Evolutionary conservation across 2,329 filamentous ascomycete species (phyloP).

Genomic region (Colletotrichum spaethianum): DNA sequence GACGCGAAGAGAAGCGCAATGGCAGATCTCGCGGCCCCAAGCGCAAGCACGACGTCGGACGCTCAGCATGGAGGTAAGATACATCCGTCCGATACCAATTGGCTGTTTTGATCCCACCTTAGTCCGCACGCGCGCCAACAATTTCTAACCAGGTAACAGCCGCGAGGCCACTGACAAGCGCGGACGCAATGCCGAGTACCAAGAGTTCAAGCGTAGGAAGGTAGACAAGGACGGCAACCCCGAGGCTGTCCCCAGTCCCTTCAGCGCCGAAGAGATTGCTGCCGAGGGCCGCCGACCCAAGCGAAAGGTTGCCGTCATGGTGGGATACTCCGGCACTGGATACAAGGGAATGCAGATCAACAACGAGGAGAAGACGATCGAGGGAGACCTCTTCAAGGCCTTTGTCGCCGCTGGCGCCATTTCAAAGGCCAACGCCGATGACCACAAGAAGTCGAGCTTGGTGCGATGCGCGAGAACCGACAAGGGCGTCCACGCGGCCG

Average conservation of each 20-base stretch:
- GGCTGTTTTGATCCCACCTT: neutral
- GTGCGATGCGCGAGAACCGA: conserved; percentile 96
- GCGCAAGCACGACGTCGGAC: conserved; percentile 36
- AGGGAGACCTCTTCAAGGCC: conserved; percentile 93
- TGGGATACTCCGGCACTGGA: conserved; percentile 95
- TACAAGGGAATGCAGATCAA: conserved; percentile 98
- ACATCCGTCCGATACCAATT: neutral
- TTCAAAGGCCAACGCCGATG: conserved; percentile 95
- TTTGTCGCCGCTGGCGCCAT: conserved; percentile 94
- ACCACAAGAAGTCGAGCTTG: conserved; percentile 95
- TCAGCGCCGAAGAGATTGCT: conserved; percentile 85
- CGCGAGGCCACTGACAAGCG: conserved; percentile 56
- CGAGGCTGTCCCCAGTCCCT: conserved; percentile 59
- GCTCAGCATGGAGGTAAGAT: conserved; percentile 37
- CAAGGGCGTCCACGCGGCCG: conserved; percentile 96
- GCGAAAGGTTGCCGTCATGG: conserved; percentile 94
- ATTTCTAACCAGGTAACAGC: conserved; percentile 53
- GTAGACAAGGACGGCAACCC: conserved; percentile 53
- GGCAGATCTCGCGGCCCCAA: conserved; percentile 28
- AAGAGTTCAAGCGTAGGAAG: conserved; percentile 59
- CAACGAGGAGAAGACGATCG: conserved; percentile 88
- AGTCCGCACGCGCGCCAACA: conserved; percentile 13
- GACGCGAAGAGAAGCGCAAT: conserved; percentile 26
- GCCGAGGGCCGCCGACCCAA: conserved; percentile 91
- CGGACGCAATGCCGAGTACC: conserved; percentile 56